phyloP scores from a whole-genome alignment of 2,329 filamentous ascomycete species.

The Sporothrix pallida region DNA sequence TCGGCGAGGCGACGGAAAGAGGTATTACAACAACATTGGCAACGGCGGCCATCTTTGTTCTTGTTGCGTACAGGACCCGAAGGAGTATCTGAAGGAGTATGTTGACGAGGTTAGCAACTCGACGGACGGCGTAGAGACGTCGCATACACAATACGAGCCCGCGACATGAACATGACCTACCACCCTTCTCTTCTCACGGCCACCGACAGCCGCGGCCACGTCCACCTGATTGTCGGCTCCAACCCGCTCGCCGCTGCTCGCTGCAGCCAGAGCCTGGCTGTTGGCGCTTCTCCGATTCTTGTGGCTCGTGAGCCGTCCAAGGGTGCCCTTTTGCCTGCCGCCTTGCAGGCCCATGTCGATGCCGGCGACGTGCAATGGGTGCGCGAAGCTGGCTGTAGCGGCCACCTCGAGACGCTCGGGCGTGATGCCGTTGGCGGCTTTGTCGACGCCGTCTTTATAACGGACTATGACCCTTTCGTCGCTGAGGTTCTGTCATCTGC shows the following conservation, averaged over 20 bases:
- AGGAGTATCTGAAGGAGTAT: too few species aligned
- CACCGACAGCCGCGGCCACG: slow-evolving; percentile 69
- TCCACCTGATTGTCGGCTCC: slow-evolving; percentile 85
- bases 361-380: slow-evolving; percentile 70
- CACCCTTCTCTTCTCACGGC: slow-evolving; percentile 70
- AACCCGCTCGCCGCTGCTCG: slow-evolving; percentile 87
- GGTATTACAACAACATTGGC: too few species aligned
- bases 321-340: slow-evolving; percentile 60
- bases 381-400: slow-evolving; percentile 64
- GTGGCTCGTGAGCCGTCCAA: slow-evolving; percentile 65
- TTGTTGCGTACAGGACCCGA: too few species aligned
- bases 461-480: slow-evolving; percentile 43
- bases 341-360: slow-evolving; percentile 67
- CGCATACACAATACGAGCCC: too few species aligned
- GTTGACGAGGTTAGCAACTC: too few species aligned
- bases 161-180: slow-evolving; percentile 34
- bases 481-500: slow-evolving; percentile 65
- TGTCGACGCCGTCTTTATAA: slow-evolving; percentile 94
- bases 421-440: slow-evolving; percentile 75
- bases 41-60: too few species aligned
- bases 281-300: slow-evolving; percentile 80
- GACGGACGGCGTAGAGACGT: too few species aligned
- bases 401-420: slow-evolving; percentile 77
- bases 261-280: slow-evolving; percentile 77
- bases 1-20: not conserved